A percentile compares a stretch with the other conserved stretches of the same genome.
phyloP scores from a whole-genome alignment of 768 basidiomycete genomes.

The Fibroporia radiculosa region DNA sequence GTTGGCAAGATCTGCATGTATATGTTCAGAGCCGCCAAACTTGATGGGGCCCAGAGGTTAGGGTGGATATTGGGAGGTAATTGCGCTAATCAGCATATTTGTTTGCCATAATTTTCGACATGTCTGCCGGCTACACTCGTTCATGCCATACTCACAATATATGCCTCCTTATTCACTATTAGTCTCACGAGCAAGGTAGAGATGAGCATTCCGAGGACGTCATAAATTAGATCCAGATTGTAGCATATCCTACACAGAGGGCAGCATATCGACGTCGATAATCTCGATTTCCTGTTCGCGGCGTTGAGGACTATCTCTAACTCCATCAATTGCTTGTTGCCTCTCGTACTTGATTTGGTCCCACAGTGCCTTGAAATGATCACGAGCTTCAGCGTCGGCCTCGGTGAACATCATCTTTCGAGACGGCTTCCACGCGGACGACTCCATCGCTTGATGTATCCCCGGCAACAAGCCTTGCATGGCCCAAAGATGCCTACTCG shows the following conservation, averaged over 20 bases:
- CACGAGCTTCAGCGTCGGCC: slow-evolving; percentile 36
- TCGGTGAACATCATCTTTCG: slow-evolving; percentile 55
- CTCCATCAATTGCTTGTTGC: neutral
- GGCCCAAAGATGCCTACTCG: slow-evolving; percentile 53
- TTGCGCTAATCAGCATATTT: slow-evolving; percentile 8
- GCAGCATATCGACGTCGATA: slow-evolving; percentile 2
- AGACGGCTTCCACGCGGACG: slow-evolving; percentile 44
- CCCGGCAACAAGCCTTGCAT: slow-evolving; percentile 67
- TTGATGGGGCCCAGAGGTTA: slow-evolving; percentile 15
- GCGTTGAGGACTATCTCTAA: neutral
- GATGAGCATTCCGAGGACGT: neutral
- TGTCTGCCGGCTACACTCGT: slow-evolving; percentile 17
- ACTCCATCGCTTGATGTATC: slow-evolving; percentile 62
- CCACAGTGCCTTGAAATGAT: neutral
- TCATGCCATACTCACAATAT: slow-evolving; percentile 9
- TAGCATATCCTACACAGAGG: neutral
- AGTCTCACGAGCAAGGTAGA: too few species aligned
- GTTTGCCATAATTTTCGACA: slow-evolving; percentile 12
- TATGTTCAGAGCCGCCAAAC: slow-evolving; percentile 75
- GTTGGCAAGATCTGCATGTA: slow-evolving; percentile 74
- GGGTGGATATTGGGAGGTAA: slow-evolving; percentile 6
- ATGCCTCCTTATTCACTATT: too few species aligned
- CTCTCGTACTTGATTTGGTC: neutral
- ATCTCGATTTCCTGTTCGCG: neutral
- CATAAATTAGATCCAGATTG: neutral